Base-by-base conservation (phyloP, 495 filamentous ascomycete genomes). In the Neurospora tetraspora region DNA sequence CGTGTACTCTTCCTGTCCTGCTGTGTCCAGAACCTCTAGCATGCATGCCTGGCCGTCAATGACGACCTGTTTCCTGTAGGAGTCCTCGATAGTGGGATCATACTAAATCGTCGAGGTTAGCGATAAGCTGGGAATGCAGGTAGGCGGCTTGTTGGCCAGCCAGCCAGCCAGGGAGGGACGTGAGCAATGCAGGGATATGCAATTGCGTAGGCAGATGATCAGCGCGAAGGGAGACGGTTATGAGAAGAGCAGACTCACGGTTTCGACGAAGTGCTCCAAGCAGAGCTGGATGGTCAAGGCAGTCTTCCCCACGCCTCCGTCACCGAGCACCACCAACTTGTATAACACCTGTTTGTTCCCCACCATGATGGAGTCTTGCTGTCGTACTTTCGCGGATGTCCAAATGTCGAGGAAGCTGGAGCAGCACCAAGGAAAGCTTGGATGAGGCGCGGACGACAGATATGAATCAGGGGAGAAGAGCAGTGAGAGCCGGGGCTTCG, bases 1-100 rank as follows among this genome's bases (percentile, higher is more conserved):
- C 71, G 94, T 98, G 82, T 99, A 99, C 83, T 99, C 96, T 83
- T 99, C 96, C 82, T 99, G 96, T n/a, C 96, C 96, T 39, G 96
- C 96, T 39, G 96, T 99, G 85, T 99, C 96, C 73, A 99, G 88
- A 43, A 98, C 95, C 83, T 99, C 96, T 77, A 98, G 88, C 96
- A 99, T 98, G 85, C 96, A 98, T 27, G 96, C 92, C 79, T 96
- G 93, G 73, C 91, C 89, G 81, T 99, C 96, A 80, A 98, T 98
- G 74, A 98, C 95, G 71, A 97, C 94, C 84, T 98, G 96, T 85
- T 98, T 98, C 75, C 96, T 90, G 82, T 99, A 99, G 18, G 95
- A 98, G 77, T 99, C 85, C 83, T 99, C 96, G 78, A 99, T 98
- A 10, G 96, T 98, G 36, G 96, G 96, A 82, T 99, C 96, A 81